phyloP scores from a whole-genome alignment of 1,284 basidiomycete genomes.

The Melampsora medusae region DNA sequence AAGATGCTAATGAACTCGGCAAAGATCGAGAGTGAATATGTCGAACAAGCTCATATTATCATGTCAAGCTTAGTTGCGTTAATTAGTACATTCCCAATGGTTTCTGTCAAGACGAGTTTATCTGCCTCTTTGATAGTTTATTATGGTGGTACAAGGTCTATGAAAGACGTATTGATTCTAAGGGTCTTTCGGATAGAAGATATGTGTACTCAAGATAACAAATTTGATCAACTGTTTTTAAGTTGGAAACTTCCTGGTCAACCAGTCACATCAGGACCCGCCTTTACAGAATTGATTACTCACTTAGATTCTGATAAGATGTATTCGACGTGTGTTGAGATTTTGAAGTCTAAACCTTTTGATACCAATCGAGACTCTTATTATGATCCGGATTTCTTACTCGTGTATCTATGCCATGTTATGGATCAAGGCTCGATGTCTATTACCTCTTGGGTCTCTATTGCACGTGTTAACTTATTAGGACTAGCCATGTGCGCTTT shows the following conservation, averaged over 20 bases:
- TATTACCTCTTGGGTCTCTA: conserved; percentile 74
- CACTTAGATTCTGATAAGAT: conserved; percentile 43
- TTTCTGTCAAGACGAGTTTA: conserved; percentile 25
- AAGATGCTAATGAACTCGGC: conserved; percentile 29
- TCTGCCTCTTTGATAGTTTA: conserved; percentile 32
- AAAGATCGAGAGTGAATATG: background rate
- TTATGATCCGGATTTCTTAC: conserved; percentile 79
- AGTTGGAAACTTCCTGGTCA: conserved; percentile 28
- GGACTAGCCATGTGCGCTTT: conserved; percentile 72
- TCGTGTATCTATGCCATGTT: conserved; percentile 67
- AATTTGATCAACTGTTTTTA: conserved; percentile 15
- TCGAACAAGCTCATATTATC: conserved; percentile 14
- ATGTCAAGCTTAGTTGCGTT: conserved; percentile 23
- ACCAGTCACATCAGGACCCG: background rate
- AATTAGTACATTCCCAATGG: conserved; percentile 17
- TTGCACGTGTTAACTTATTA: conserved; percentile 76
- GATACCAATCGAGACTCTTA: background rate
- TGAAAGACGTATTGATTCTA: conserved; percentile 30
- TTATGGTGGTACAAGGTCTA: conserved; percentile 35
- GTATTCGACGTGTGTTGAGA: conserved; percentile 20
- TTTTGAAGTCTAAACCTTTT: conserved; percentile 6
- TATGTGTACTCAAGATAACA: conserved; percentile 23
- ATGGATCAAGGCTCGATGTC: conserved; percentile 60
- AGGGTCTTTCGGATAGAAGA: conserved; percentile 39
- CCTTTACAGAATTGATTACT: background rate